phyloP scores from a whole-genome alignment of 2,329 filamentous ascomycete species.

The Colletotrichum sp. region DNA sequence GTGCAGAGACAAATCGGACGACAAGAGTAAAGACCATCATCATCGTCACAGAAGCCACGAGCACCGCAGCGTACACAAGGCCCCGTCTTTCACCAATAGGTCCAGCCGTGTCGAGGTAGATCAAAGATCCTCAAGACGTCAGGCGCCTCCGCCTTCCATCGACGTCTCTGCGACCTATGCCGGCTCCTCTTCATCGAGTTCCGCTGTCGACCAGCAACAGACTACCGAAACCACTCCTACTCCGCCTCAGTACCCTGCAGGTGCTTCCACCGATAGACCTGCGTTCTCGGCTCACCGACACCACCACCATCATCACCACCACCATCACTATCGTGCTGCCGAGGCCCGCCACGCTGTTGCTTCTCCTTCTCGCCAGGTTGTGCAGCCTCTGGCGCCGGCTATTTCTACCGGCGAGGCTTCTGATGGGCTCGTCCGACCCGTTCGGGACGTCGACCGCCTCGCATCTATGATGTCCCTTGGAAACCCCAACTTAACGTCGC shows the following conservation, averaged over 20 bases:
- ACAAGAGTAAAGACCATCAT: conserved; percentile 73
- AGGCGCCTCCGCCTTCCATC: conserved; percentile 78
- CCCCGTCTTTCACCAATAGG: conserved; percentile 59
- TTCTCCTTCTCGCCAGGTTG: conserved; percentile 54
- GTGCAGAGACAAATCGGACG: conserved; percentile 84
- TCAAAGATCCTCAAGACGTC: conserved; percentile 71
- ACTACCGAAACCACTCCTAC: conserved; percentile 62
- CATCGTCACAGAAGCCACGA: conserved; percentile 56
- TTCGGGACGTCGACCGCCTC: conserved; percentile 81
- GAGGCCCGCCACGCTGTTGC: conserved; percentile 55
- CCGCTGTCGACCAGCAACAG: conserved; percentile 39
- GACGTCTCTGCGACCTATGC: conserved; percentile 52
- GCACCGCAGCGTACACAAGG: conserved; percentile 52
- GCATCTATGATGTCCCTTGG: conserved; percentile 80
- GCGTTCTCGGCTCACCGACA: conserved; percentile 58
- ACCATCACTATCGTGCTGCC: conserved; percentile 54
- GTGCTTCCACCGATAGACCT: conserved; percentile 74
- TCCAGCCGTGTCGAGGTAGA: conserved; percentile 60
- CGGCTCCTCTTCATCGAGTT: conserved; percentile 43
- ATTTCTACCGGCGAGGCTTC: conserved; percentile 68
- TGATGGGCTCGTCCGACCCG: conserved; percentile 79
- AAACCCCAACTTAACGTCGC: conserved; percentile 76
- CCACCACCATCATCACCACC: conserved; percentile 55
- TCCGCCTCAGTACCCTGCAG: conserved; percentile 65
- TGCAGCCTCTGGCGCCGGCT: conserved; percentile 72